A percentile compares a stretch with the other conserved stretches of the same genome.
These are phyloP conservation scores for Brassica napus DNA, from an alignment of 345 rosid species.

Conservation along the genomic window Da-Ae NC_063443.1:764001-764500, in stretches of 20 bases:
- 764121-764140: no score
- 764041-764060: no score
- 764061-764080: no score
- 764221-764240: neutral
- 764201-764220: no score
- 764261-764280: neutral
- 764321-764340: neutral
- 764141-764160: no score
- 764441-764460: slow-evolving; percentile 87
- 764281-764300: neutral
- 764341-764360: neutral
- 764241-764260: neutral
- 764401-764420: neutral
- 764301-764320: neutral
- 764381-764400: neutral
- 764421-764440: slow-evolving; percentile 37
- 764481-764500: slow-evolving; percentile 70
- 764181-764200: no score
- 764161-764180: no score
- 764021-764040: no score
- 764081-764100: no score
- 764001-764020: no score
- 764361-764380: neutral
- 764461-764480: slow-evolving; percentile 76
- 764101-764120: no score